These are phyloP conservation scores for Leccinum uliginosum DNA, from an alignment of 768 basidiomycete species.

Conservation along the genomic window DNA sequence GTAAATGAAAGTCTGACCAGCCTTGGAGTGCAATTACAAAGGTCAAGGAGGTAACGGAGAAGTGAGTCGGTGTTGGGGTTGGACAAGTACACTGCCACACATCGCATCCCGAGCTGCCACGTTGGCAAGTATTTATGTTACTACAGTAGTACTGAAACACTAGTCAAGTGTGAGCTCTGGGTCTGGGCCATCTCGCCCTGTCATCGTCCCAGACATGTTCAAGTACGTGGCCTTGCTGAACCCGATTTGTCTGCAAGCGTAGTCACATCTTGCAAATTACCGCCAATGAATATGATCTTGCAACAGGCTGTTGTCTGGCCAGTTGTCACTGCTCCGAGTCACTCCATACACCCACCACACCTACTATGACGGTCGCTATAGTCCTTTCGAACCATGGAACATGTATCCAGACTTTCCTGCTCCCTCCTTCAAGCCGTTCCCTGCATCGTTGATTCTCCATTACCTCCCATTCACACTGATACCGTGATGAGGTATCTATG, in stretches of 20 bases:
- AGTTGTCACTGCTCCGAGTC: no score
- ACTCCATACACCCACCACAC: slow-evolving; percentile 2
- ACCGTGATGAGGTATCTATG: background rate
- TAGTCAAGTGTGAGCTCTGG: no score
- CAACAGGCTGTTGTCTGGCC: no score
- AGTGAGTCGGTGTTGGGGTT: background rate
- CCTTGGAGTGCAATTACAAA: background rate
- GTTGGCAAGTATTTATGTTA: slow-evolving; percentile 5
- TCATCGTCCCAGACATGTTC: no score
- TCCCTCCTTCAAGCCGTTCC: slow-evolving; percentile 9
- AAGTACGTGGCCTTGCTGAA: no score
- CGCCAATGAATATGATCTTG: no score
- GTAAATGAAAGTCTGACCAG: background rate
- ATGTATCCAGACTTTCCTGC: slow-evolving; percentile 10
- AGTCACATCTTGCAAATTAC: no score
- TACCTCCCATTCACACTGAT: slow-evolving; percentile 7
- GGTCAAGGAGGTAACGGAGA: background rate
- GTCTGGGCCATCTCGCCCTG: no score
- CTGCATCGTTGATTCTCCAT: background rate
- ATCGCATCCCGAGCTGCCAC: slow-evolving; percentile 8
- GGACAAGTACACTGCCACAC: slow-evolving; percentile 13
- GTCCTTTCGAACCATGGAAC: slow-evolving; percentile 13
- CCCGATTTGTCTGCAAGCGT: no score
- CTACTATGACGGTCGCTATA: background rate
- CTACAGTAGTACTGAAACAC: no score